phyloP scores from a whole-genome alignment of 352 stramenopile genomes.

The Pythium phragmiticola region DNA sequence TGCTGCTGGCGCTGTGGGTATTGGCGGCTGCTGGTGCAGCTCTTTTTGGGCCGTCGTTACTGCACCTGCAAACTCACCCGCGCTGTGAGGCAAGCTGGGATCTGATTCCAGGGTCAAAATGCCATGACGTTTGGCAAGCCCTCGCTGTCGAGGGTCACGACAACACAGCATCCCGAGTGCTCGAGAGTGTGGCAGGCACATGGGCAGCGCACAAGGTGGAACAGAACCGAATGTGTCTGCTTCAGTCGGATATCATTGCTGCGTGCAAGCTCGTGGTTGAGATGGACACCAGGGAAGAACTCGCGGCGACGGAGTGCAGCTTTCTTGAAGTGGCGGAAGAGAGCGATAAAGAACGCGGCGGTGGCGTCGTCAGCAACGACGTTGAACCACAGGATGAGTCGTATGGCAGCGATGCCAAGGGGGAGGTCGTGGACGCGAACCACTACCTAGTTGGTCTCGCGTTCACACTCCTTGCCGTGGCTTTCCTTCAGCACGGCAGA shows the following conservation, averaged over 20 bases:
- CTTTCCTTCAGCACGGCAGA: constrained; percentile 17
- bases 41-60: neutral
- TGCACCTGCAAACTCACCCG: neutral
- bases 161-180: neutral
- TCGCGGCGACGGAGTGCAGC: neutral
- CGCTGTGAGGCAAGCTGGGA: neutral
- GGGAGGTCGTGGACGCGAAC: neutral
- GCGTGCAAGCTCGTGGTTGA: constrained; percentile 4
- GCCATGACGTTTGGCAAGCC: neutral
- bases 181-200: neutral
- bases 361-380: neutral
- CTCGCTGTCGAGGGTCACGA: neutral
- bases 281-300: neutral
- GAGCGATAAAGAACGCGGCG: neutral
- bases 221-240: neutral
- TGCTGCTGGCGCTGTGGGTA: neutral
- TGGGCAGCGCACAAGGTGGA: neutral
- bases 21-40: neutral
- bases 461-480: constrained; percentile 13
- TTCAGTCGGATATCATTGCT: constrained; percentile 2
- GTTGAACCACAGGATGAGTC: neutral
- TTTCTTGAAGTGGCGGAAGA: neutral
- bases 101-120: neutral
- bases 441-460: constrained; percentile 12
- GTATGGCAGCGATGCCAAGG: neutral